A percentile compares a stretch with the other conserved stretches of the same genome.
Evolutionary conservation across 2,329 filamentous ascomycete genomes (phyloP).

Genomic region (Stagonosporopsis cucurbitacearum): DNA sequence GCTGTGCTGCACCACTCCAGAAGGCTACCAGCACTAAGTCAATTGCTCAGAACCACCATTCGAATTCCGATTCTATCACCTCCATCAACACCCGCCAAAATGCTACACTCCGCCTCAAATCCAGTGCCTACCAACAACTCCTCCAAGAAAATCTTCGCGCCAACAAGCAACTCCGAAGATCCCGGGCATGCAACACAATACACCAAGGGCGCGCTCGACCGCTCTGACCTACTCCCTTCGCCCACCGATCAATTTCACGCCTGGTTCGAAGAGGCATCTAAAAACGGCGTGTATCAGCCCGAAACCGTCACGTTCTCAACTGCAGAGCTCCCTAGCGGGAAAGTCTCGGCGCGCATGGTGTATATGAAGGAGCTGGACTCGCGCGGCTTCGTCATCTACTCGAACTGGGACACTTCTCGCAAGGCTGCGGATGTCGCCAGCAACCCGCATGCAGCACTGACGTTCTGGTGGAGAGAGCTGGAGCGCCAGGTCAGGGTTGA

Average conservation of each 20-base stretch:
- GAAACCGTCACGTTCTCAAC: conserved; percentile 91
- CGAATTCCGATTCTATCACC: background rate
- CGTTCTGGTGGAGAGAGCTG: conserved; percentile 87
- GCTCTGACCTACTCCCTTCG: conserved; percentile 64
- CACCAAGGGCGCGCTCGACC: conserved; percentile 68
- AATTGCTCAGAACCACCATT: background rate
- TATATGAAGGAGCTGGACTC: conserved; percentile 95
- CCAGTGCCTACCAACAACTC: conserved; percentile 15
- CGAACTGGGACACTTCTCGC: conserved; percentile 82
- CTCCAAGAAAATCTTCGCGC: conserved; percentile 63
- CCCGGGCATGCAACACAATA: conserved; percentile 77
- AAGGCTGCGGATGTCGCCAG: conserved; percentile 71
- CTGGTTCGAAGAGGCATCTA: conserved; percentile 82
- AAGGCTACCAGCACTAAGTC: background rate
- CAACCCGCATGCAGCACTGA: conserved; percentile 81
- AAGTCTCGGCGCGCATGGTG: conserved; percentile 83
- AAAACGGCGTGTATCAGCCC: conserved; percentile 70
- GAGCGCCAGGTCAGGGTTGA: conserved; percentile 94
- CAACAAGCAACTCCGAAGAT: conserved; percentile 60
- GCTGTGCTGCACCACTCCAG: background rate
- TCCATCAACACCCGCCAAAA: conserved; percentile 6
- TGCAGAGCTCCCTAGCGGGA: conserved; percentile 79
- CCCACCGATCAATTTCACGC: conserved; percentile 85
- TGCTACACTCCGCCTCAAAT: conserved; percentile 33
- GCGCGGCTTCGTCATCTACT: conserved; percentile 87